phyloP scores from a whole-genome alignment of 2,329 filamentous ascomycete species.

The Aspergillus sp. region DNA sequence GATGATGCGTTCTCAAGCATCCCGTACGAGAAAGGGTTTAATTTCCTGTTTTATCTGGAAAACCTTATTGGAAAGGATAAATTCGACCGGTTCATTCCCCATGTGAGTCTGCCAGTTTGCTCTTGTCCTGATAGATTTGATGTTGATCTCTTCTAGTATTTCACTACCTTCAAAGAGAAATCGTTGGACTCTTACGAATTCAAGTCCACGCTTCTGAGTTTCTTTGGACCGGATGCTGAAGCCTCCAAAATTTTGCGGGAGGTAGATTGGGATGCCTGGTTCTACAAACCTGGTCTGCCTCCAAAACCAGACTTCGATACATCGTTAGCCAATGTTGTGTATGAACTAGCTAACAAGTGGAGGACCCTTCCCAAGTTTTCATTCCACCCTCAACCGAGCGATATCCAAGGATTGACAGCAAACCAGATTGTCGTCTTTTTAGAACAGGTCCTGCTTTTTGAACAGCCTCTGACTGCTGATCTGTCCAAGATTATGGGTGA shows the following conservation, averaged over 20 bases:
- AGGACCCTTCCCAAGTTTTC: constrained; percentile 50
- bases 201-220: constrained; percentile 80
- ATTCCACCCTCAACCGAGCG: constrained; percentile 64
- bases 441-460: constrained; percentile 70
- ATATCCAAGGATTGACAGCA: constrained; percentile 73
- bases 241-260: constrained; percentile 61
- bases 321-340: constrained; percentile 79
- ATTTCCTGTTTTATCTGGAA: constrained; percentile 89
- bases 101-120: constrained; percentile 45
- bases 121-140: neutral
- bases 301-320: constrained; percentile 92
- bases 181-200: constrained; percentile 94
- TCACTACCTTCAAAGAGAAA: constrained; percentile 77
- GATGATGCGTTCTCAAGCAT: constrained; percentile 93
- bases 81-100: constrained; percentile 93
- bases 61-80: constrained; percentile 78
- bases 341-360: constrained; percentile 80
- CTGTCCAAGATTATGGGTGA: constrained; percentile 71
- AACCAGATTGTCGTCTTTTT: constrained; percentile 94
- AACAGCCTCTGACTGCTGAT: constrained; percentile 61
- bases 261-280: constrained; percentile 87
- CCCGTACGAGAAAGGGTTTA: constrained; percentile 96
- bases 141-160: constrained; percentile 58
- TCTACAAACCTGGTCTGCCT: constrained; percentile 84
- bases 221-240: constrained; percentile 70